A percentile compares a stretch with the other conserved stretches of the same genome.
Conservation (phyloP, 352 stramenopile genomes). For the Globisporangium canariense region DNA sequence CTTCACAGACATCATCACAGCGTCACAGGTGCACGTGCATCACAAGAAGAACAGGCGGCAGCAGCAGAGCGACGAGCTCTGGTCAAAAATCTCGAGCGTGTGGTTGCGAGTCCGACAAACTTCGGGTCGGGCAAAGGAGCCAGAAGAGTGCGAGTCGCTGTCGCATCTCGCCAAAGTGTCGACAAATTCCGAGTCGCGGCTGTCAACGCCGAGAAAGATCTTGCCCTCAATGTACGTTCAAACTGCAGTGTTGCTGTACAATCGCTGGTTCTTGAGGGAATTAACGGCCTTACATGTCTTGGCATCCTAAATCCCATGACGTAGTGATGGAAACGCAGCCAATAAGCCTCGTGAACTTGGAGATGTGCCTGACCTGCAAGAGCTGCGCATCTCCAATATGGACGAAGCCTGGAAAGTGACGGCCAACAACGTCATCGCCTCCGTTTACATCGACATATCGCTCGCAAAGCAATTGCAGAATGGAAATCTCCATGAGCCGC, state of each 20-base stretch:
- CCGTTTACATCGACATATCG: conserved; percentile 19
- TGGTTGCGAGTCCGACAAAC: neutral
- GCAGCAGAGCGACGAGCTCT: neutral
- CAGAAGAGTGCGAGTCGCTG: conserved; percentile 15
- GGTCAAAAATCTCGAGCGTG: neutral
- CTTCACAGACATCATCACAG: conserved; percentile 37
- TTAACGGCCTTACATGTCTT: no score
- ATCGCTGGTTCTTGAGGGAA: no score
- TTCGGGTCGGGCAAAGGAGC: neutral
- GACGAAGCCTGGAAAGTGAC: conserved; percentile 51
- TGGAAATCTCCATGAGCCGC: neutral
- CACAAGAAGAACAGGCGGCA: conserved; percentile 12
- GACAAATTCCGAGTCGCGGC: neutral
- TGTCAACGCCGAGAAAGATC: conserved; percentile 31
- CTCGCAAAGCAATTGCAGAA: neutral
- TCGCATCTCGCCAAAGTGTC: neutral
- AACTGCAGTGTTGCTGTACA: neutral
- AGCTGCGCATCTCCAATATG: conserved; percentile 21
- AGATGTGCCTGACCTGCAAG: neutral
- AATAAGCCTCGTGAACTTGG: neutral
- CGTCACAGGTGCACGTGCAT: conserved; percentile 20
- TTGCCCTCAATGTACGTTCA: conserved; percentile 30
- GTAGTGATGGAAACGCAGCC: neutral
- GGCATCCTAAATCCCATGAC: no score
- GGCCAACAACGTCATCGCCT: conserved; percentile 47